Percentiles rank a stretch among this genome's conserved stretches.
These are phyloP conservation scores for Pachyrhizus erosus DNA, from an alignment of 306 rosid genomes.

Conservation along the genomic window DNA sequence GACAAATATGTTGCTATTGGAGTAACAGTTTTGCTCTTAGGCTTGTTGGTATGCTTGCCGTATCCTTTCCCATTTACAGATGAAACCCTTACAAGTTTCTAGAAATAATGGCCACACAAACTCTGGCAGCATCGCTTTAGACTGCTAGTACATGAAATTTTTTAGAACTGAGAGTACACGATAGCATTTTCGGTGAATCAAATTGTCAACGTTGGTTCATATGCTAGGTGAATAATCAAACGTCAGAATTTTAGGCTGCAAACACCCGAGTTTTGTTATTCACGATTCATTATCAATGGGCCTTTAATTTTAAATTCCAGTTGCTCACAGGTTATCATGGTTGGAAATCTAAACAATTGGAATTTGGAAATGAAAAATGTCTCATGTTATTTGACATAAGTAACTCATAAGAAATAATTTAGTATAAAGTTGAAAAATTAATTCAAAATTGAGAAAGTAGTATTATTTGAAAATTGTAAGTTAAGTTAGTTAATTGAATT, in stretches of 20 bases:
- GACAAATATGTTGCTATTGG: constrained; percentile 82
- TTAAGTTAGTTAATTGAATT: too few species aligned
- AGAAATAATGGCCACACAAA: constrained; percentile 38
- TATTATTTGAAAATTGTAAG: too few species aligned
- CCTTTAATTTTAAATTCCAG: background rate
- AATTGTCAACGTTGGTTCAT: constrained; percentile 13
- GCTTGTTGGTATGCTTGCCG: constrained; percentile 94
- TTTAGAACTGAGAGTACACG: constrained; percentile 8
- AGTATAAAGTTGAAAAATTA: too few species aligned
- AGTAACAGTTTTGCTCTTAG: constrained; percentile 76
- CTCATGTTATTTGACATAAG: too few species aligned
- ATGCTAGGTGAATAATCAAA: background rate
- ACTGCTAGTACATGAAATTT: constrained; percentile 26
- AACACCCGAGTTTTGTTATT: constrained; percentile 24
- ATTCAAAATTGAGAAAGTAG: too few species aligned
- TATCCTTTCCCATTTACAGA: constrained; percentile 90
- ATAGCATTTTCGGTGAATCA: constrained; percentile 26
- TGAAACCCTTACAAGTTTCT: constrained; percentile 64
- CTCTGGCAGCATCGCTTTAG: constrained; percentile 22
- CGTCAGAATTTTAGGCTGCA: constrained; percentile 1
- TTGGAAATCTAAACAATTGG: background rate
- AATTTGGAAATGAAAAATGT: background rate
- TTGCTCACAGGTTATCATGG: background rate
- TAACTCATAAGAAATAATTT: too few species aligned
- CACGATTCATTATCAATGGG: constrained; percentile 6